These are phyloP conservation scores for Euphorbia tirucalli DNA, from an alignment of 345 rosid genomes.

Conservation along the genomic window DNA sequence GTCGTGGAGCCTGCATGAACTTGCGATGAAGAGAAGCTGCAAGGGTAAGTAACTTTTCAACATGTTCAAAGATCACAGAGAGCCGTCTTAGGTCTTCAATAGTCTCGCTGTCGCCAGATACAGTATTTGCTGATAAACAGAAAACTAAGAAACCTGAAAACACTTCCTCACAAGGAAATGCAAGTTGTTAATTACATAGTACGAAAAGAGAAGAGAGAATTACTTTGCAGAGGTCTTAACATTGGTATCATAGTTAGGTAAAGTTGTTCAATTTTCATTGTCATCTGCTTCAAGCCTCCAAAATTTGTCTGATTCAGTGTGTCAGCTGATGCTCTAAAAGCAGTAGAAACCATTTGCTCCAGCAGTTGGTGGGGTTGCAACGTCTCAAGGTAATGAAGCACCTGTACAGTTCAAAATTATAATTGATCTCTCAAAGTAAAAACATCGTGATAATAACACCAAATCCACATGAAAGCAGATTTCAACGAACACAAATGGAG, in stretches of 20 bases:
- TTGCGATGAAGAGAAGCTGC: conserved; percentile 90
- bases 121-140: conserved; percentile 51
- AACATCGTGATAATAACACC: not conserved
- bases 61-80: conserved; percentile 60
- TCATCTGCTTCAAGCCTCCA: conserved; percentile 78
- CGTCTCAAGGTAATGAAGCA: conserved; percentile 91
- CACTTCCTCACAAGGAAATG: not conserved
- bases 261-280: conserved; percentile 64
- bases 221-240: conserved; percentile 69
- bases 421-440: conserved; percentile 12
- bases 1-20: conserved; percentile 62
- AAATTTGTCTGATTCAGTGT: conserved; percentile 65
- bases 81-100: conserved; percentile 66
- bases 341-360: conserved; percentile 93
- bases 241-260: conserved; percentile 58
- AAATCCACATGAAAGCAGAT: not conserved
- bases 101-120: conserved; percentile 46
- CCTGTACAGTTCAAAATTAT: conserved; percentile 36
- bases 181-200: conserved; percentile 10
- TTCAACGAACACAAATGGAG: not conserved
- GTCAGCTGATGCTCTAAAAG: conserved; percentile 93
- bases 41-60: conserved; percentile 68
- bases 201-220: conserved; percentile 1
- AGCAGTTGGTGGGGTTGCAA: conserved; percentile 87
- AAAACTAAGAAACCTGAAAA: not conserved